Evolutionary conservation across 169 alveolate genomes (phyloP).

Genomic region (Babesia caballi): DNA sequence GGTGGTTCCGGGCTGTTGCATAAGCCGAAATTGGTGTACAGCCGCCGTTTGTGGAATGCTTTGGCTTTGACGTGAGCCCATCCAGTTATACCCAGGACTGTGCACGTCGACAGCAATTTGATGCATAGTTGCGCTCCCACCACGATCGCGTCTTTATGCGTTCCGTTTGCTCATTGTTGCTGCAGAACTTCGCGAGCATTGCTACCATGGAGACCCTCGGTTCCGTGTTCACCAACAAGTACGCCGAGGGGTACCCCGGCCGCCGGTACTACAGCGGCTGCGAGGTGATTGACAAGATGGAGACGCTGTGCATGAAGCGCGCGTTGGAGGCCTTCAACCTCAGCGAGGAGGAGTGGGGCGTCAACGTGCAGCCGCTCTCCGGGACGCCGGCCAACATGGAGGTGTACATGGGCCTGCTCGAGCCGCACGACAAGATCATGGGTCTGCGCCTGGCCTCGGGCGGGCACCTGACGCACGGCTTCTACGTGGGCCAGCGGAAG

Average conservation of each 20-base stretch:
- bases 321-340: conserved; percentile 92
- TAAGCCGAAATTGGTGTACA: too few species aligned
- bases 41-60: too few species aligned
- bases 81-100: too few species aligned
- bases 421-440: conserved; percentile 94
- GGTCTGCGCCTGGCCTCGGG: conserved; percentile 95
- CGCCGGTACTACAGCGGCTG: conserved; percentile 92
- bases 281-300: conserved; percentile 85
- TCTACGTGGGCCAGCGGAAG: conserved; percentile 83
- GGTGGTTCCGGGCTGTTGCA: too few species aligned
- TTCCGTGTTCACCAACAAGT: conserved; percentile 88
- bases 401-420: conserved; percentile 91
- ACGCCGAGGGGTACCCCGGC: conserved; percentile 96
- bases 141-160: too few species aligned
- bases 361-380: conserved; percentile 94
- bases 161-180: neutral
- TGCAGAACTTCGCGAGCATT: conserved; percentile 82
- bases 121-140: too few species aligned
- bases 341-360: conserved; percentile 94
- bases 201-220: conserved; percentile 91
- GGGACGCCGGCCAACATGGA: conserved; percentile 97
- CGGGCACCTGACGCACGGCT: conserved; percentile 94
- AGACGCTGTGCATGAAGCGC: conserved; percentile 86
- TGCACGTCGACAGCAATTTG: too few species aligned
- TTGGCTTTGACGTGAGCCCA: too few species aligned